Base-by-base conservation (phyloP, 2,329 filamentous ascomycete genomes). In the Aureobasidium leucospermi region DNA sequence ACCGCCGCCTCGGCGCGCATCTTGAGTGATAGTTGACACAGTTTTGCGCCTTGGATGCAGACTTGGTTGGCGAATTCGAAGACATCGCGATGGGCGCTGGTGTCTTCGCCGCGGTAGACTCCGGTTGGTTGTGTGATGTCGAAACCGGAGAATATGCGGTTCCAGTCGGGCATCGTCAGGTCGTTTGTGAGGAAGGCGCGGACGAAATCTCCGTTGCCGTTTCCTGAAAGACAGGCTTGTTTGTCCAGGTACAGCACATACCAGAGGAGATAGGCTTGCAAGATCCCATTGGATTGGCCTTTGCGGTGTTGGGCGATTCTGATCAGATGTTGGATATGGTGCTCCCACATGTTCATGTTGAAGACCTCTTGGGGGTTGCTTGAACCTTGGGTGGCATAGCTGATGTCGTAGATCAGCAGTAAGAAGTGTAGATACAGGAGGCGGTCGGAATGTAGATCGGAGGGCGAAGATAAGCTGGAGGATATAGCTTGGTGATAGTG, bases 401-500 rank as follows among this genome's bases (percentile, higher is more conserved):
- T 68, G 61, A 82, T 78, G 70, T 84, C 81, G 65, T 83, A 83
- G 19, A 83, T 69, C 34, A 83, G 74, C 7, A 84, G 74, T 4
- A 84, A 69, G 62, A 82, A 83, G 66, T 84, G 81, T 1, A 80
- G 79, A 31, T 82, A 73, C 60, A 84, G 79, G 28, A 79, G 73
- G n/a, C 79, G 80, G 65, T 84, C 79, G 0, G 79, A 81, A 16
- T 78, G 74, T n/a, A 82, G 70, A 64, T 84, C 78, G 47, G 79
- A 73, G 11, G 76, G 71, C 43, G 73, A 77, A 59, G 79, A 75
- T 3, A 82, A 68, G 31, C 66, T 61, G 11, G 65, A 61, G 9
- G 65, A 65, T 28, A 83, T 74, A 2, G 79, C 78, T 65, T 79
- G 74, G 52, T 81, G 76, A 64, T 84, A 83, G 65, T 83, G 79